Conservation (phyloP, 495 filamentous ascomycete genomes). For the Daldinia loculata region DNA sequence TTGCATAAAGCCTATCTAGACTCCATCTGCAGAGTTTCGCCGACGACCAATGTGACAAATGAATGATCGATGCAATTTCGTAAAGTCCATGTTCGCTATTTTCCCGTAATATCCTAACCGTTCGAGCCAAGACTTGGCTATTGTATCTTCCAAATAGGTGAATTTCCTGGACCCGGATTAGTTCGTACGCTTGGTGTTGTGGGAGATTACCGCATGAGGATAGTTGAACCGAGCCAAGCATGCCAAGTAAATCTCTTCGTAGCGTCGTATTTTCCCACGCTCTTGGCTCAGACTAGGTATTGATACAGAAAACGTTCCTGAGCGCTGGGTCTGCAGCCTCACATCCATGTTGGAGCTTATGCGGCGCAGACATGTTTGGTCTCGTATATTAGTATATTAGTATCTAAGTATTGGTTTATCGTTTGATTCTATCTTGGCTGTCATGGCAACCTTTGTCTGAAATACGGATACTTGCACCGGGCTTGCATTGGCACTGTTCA, state of each 20-base stretch:
- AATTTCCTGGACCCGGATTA: constrained; percentile 15
- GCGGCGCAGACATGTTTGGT: not conserved
- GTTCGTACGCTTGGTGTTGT: constrained; percentile 10
- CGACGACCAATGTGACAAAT: constrained; percentile 45
- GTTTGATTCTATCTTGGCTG: too few relatives aligned
- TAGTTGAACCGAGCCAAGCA: constrained; percentile 26
- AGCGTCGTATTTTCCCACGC: constrained; percentile 20
- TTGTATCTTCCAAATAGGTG: constrained; percentile 20
- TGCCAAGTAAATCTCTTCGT: constrained; percentile 29
- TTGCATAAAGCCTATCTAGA: constrained; percentile 39
- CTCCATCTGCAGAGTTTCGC: constrained; percentile 39
- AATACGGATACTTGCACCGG: too few relatives aligned
- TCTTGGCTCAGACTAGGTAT: constrained; percentile 24
- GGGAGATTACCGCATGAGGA: constrained; percentile 32
- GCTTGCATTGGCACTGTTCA: too few relatives aligned
- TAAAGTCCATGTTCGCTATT: not conserved
- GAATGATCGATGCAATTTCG: constrained; percentile 18
- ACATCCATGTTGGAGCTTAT: constrained; percentile 5
- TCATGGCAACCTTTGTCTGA: too few relatives aligned
- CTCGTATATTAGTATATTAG: not conserved
- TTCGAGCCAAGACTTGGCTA: constrained; percentile 21
- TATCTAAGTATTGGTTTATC: not conserved
- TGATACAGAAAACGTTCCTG: constrained; percentile 36
- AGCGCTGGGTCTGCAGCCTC: constrained; percentile 20
- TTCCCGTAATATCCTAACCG: constrained; percentile 3